Conservation (phyloP, 768 basidiomycete genomes). For the Leucocoprinus birnbaumii region DNA sequence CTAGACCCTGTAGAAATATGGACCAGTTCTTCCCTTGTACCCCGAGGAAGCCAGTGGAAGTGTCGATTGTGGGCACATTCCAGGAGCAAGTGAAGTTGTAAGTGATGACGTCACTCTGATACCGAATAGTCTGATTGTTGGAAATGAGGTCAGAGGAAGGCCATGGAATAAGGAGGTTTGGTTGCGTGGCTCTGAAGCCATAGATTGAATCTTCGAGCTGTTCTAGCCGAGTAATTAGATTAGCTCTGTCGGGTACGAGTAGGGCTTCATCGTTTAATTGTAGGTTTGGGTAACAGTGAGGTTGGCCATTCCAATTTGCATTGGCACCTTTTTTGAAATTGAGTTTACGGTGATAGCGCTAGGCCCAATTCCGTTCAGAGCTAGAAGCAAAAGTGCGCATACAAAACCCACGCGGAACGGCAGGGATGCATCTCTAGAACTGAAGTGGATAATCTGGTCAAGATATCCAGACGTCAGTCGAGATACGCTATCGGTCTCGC, state of each 20-base stretch:
- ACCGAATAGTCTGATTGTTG: not conserved
- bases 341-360: constrained; percentile 1
- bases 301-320: not conserved
- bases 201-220: not conserved
- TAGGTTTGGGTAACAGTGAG: not conserved
- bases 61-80: not conserved
- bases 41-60: no score
- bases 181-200: not conserved
- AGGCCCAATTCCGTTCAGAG: constrained; percentile 1
- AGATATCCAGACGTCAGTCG: constrained; percentile 3
- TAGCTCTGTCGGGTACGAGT: not conserved
- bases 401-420: constrained; percentile 3
- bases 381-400: not conserved
- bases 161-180: constrained; percentile 6
- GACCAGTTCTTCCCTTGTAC: no score
- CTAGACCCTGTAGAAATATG: no score
- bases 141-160: not conserved
- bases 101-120: not conserved
- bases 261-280: not conserved
- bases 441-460: not conserved
- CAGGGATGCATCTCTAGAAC: not conserved
- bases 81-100: constrained; percentile 9
- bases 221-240: constrained; percentile 2
- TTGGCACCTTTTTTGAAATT: not conserved
- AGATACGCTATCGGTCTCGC: constrained; percentile 2